phyloP scores from a whole-genome alignment of 2,329 filamentous ascomycete genomes.

The Penicillium janthinellum region DNA sequence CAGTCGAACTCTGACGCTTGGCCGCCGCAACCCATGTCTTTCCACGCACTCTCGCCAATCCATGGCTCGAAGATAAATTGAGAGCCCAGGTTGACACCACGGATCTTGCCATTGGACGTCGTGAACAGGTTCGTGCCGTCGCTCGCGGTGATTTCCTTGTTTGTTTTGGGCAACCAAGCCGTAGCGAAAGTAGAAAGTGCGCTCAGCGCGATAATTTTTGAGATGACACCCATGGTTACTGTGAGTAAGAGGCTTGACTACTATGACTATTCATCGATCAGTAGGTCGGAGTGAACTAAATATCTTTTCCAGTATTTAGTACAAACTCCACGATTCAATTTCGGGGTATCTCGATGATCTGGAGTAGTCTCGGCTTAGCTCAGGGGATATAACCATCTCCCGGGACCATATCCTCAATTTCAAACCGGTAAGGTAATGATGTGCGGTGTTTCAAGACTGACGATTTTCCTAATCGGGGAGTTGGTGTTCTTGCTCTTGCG shows the following conservation, averaged over 20 bases:
- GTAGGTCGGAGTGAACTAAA: background rate
- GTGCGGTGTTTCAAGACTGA: background rate
- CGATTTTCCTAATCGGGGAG: background rate
- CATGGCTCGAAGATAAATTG: constrained; percentile 59
- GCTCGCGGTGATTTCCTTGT: constrained; percentile 27
- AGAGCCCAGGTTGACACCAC: constrained; percentile 58
- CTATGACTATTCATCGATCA: background rate
- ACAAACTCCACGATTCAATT: background rate
- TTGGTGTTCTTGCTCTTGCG: background rate
- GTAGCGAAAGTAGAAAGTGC: background rate
- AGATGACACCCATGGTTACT: background rate
- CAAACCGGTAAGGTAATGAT: background rate
- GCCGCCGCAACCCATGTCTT: constrained; percentile 51
- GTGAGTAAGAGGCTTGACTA: background rate
- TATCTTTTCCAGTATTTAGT: background rate
- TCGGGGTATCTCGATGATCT: background rate
- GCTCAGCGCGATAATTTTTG: background rate
- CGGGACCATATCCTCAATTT: background rate
- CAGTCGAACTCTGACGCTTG: constrained; percentile 58
- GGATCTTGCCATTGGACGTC: constrained; percentile 45
- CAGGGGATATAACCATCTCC: background rate
- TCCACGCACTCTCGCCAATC: constrained; percentile 53
- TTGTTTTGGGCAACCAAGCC: constrained; percentile 32
- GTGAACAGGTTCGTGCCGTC: constrained; percentile 31
- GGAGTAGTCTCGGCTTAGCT: background rate